A percentile compares a stretch with the other conserved stretches of the same genome.
Evolutionary conservation across 352 stramenopile species (phyloP).

Genomic region (Globisporangium sylvaticum): DNA sequence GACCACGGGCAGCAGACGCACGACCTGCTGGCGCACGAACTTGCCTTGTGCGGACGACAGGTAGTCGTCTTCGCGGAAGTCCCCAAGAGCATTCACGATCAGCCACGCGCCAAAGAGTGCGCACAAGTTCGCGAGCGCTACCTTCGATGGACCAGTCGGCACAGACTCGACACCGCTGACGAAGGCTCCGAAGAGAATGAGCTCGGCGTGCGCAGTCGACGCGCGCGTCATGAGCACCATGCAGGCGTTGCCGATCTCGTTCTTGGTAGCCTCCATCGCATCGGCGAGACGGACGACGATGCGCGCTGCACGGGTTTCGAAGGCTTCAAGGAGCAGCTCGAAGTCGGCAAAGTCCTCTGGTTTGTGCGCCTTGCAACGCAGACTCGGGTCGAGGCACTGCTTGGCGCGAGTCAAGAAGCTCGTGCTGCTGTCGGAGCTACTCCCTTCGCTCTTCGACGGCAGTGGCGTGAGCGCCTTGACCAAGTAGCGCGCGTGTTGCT

Average conservation of each 20-base stretch:
- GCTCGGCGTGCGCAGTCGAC: constrained; percentile 31
- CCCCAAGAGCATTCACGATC: constrained; percentile 26
- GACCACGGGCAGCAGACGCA: constrained; percentile 25
- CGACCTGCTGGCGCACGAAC: constrained; percentile 18
- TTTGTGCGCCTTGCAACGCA: constrained; percentile 14
- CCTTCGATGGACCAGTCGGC: constrained; percentile 3
- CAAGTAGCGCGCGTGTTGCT: constrained; percentile 60
- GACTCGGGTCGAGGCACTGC: constrained; percentile 14
- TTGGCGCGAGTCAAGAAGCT: not conserved
- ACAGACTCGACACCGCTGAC: constrained; percentile 24
- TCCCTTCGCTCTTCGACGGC: not conserved
- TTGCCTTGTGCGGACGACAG: constrained; percentile 28
- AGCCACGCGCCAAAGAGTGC: constrained; percentile 29
- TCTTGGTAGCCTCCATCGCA: not conserved
- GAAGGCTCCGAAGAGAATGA: constrained; percentile 27
- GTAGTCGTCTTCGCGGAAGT: constrained; percentile 47
- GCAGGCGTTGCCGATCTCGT: constrained; percentile 26
- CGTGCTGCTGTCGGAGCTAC: not conserved
- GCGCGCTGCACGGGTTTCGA: constrained; percentile 25
- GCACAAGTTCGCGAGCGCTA: constrained; percentile 23
- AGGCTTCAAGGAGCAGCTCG: constrained; percentile 21
- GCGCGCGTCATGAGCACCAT: constrained; percentile 43
- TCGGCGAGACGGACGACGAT: constrained; percentile 13
- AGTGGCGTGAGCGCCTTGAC: constrained; percentile 27
- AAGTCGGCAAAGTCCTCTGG: constrained; percentile 25